Conservation (phyloP, 306 rosid species). For the Quercus suber region DNA sequence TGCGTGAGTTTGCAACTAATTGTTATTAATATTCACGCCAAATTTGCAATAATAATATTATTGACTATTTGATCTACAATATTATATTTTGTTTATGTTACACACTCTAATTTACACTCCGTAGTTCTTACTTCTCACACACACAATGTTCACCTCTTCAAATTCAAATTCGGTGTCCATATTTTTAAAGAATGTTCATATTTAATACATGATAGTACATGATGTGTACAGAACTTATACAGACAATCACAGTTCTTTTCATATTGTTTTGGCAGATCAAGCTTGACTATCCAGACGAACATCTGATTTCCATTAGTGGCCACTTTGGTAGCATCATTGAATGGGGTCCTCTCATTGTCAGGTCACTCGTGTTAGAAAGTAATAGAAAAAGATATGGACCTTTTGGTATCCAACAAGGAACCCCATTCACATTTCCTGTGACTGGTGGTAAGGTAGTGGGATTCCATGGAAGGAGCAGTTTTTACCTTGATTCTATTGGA, state of each 20-base stretch:
- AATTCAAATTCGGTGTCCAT: too few species aligned
- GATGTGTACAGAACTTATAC: too few species aligned
- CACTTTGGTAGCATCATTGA: constrained; percentile 49
- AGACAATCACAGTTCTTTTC: too few species aligned
- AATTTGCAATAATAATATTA: too few species aligned
- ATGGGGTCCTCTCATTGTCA: constrained; percentile 34
- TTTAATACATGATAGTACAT: too few species aligned
- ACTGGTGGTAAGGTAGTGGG: constrained; percentile 76
- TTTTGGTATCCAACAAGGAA: constrained; percentile 58
- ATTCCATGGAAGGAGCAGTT: constrained; percentile 71
- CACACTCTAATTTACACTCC: too few species aligned
- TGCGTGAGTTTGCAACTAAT: fast-evolving
- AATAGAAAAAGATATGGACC: constrained; percentile 60
- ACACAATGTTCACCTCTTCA: too few species aligned
- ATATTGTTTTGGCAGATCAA: constrained; percentile 35
- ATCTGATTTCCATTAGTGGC: constrained; percentile 56
- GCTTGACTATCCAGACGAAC: constrained; percentile 59
- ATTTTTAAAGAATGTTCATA: too few species aligned
- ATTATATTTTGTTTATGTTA: too few species aligned
- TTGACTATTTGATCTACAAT: too few species aligned
- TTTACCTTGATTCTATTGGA: constrained; percentile 80
- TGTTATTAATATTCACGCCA: too few species aligned
- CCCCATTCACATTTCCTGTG: constrained; percentile 48
- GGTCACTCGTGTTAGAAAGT: constrained; percentile 54
- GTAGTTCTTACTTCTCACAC: too few species aligned